Conservation (phyloP, 768 basidiomycete genomes). For the Lactarius deliciosus region DNA sequence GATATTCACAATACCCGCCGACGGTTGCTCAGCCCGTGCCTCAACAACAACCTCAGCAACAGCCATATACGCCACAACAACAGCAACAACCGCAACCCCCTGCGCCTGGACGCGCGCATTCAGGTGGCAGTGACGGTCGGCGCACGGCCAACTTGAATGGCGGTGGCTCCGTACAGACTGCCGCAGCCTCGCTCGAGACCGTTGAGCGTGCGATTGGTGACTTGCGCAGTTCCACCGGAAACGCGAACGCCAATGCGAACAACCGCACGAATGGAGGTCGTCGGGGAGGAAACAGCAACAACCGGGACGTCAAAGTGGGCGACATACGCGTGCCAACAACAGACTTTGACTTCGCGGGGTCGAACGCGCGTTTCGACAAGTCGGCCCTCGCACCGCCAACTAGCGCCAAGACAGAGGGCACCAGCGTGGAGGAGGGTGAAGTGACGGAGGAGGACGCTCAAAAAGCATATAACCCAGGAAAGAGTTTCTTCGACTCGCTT, state of each 20-base stretch:
- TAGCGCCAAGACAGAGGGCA: constrained; percentile 31
- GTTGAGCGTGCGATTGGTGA: constrained; percentile 60
- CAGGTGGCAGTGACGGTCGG: constrained; percentile 33
- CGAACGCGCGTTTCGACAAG: constrained; percentile 83
- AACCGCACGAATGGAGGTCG: constrained; percentile 42
- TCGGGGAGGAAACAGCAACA: constrained; percentile 16
- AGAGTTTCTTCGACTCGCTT: constrained; percentile 79
- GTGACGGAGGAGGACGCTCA: constrained; percentile 39
- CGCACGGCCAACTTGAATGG: constrained; percentile 35
- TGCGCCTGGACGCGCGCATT: constrained; percentile 12
- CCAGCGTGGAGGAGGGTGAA: constrained; percentile 39
- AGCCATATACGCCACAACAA: constrained; percentile 29
- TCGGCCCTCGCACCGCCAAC: constrained; percentile 43
- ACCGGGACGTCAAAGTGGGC: constrained; percentile 34
- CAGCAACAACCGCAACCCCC: constrained; percentile 23
- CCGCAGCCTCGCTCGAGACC: constrained; percentile 71
- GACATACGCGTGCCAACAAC: constrained; percentile 62
- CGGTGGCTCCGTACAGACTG: constrained; percentile 62
- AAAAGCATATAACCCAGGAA: constrained; percentile 69
- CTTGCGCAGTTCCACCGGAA: constrained; percentile 40
- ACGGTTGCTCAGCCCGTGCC: constrained; percentile 31
- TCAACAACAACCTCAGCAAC: constrained; percentile 30
- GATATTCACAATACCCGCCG: constrained; percentile 31
- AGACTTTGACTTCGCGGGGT: constrained; percentile 80
- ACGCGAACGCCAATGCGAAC: constrained; percentile 32